phyloP scores from a whole-genome alignment of 148 eudicot species.

The Vaccinium corymbosum region DNA sequence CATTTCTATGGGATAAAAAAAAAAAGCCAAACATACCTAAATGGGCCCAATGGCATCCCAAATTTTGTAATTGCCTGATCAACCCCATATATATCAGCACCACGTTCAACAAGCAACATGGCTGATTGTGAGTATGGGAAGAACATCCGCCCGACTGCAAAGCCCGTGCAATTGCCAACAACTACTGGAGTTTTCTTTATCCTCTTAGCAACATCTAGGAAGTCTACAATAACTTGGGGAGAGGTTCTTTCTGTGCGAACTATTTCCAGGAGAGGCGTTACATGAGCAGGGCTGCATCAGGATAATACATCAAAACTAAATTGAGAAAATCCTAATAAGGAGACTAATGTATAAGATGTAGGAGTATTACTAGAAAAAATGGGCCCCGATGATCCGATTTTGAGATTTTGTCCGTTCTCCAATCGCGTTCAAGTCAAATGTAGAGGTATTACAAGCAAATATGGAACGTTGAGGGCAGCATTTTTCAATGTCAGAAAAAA shows the following conservation, averaged over 20 bases:
- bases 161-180: conserved; percentile 27
- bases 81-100: conserved; percentile 31
- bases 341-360: neutral
- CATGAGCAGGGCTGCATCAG: conserved; percentile 27
- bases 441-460: conserved; percentile 82
- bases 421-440: conserved; percentile 73
- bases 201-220: conserved; percentile 28
- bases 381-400: conserved; percentile 20
- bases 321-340: neutral
- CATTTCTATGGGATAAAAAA: neutral
- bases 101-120: conserved; percentile 24
- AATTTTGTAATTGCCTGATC: conserved; percentile 28
- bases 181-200: conserved; percentile 30
- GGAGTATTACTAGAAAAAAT: conserved; percentile 22
- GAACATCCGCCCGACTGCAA: conserved; percentile 27
- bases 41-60: conserved; percentile 40
- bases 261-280: conserved; percentile 33
- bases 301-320: neutral
- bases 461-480: conserved; percentile 77
- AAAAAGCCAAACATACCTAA: conserved; percentile 24
- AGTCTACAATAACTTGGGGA: conserved; percentile 31
- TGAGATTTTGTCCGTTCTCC: conserved; percentile 27
- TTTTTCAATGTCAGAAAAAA: conserved; percentile 72
- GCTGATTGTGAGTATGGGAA: conserved; percentile 28
- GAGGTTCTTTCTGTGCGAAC: conserved; percentile 26